Evolutionary conservation across 768 basidiomycete species (phyloP), one percentile per base, ranked within the genome.

Genomic region (Lactifluus piperatus): DNA sequence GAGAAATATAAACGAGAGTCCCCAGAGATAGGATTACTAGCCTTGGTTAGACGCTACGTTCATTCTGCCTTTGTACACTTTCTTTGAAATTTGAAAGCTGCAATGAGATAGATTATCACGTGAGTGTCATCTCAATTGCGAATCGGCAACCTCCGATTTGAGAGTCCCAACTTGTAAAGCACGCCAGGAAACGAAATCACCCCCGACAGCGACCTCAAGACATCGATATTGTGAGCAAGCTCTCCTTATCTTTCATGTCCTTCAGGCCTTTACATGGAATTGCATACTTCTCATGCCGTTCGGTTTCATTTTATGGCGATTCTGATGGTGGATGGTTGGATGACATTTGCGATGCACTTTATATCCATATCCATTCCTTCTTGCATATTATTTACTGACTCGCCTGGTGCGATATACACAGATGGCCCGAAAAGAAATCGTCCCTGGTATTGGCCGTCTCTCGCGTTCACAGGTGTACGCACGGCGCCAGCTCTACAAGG

Each of bases 371-470:
- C 41, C 22, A 5, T 30, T 14, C 26, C 34, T 54, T 9, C 34
- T 34, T 16, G 18, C 24, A 47, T 29, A 51, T 27, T 29, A 51
- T 27, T 41, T 22, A 45, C 55, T 60, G 32, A 62, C 44, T 32
- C 20, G 47, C 52, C 41, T 57, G 58, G 54, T 64, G 58, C 57
- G 5, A 20, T n/a, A 41, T 45, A 46, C 36, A 20, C 73, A 86
- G 85, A 91, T 91, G 88, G 88, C 87, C 74, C 86, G 88, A 77
- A 87, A 88, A 77, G 84, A 88, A 78, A 77, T 94, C 74, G 84
- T 82, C 72, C 82, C 87, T 66, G 80, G 86, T 71, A 76, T 94
- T 72, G 89, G 89, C 68, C 81, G 88, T 70, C 77, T 88, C 71
- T 91, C 91, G 65, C 84, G 87, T 68, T 90, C 90, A 55, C 84